Percentiles rank a stretch among this genome's conserved stretches.
Conservation (phyloP, 108 stramenopile genomes). For the Skeletonema marinoi region DNA sequence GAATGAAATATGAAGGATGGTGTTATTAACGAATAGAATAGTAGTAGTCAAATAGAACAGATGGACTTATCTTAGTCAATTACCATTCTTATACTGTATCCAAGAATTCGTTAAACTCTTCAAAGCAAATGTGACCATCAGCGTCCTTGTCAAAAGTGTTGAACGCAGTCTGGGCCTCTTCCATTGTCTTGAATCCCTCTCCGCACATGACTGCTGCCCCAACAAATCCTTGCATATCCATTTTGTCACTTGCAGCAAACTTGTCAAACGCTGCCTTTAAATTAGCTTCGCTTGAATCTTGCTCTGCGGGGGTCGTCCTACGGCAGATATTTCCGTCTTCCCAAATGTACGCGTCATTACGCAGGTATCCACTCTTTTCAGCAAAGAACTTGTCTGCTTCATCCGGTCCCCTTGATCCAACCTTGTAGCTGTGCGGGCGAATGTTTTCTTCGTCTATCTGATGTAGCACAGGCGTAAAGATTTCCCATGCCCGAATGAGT, state of each 20-base stretch:
- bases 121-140: background rate
- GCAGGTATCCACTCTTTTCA: conserved; percentile 60
- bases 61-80: background rate
- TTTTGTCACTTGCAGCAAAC: background rate
- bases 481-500: conserved; percentile 92
- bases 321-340: conserved; percentile 44
- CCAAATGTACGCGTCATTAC: conserved; percentile 73
- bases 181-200: background rate
- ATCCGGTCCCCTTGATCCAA: conserved; percentile 86
- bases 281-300: background rate
- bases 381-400: conserved; percentile 80
- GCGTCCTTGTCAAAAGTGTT: background rate
- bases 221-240: conserved; percentile 5
- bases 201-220: background rate
- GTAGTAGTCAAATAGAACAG: background rate
- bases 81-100: background rate
- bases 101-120: background rate
- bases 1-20: background rate
- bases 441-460: conserved; percentile 81
- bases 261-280: background rate
- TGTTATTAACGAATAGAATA: background rate
- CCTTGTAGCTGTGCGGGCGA: conserved; percentile 74
- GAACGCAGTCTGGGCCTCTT: background rate
- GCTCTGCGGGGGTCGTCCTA: conserved; percentile 10
- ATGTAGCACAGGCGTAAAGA: conserved; percentile 94